These are phyloP conservation scores for Excoecaria cochinchinensis DNA, from an alignment of 345 rosid species.

Conservation along the genomic window DNA sequence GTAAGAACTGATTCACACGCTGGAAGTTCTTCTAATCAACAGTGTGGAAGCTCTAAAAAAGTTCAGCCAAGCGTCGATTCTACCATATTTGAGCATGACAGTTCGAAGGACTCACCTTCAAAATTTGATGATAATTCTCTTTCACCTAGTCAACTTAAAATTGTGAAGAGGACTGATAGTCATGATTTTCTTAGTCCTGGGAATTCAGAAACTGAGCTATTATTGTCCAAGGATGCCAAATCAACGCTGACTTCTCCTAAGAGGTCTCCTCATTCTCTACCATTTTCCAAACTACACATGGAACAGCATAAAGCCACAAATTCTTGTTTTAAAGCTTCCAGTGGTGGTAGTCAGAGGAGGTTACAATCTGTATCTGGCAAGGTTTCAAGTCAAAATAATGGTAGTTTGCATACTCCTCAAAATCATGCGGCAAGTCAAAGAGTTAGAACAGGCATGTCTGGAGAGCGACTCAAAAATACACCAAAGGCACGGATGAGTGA, in stretches of 20 bases:
- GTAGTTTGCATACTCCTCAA: constrained; percentile 40
- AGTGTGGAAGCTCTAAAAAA: constrained; percentile 26
- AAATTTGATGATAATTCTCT: constrained; percentile 31
- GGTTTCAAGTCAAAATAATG: constrained; percentile 37
- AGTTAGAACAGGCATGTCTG: constrained; percentile 42
- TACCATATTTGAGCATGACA: constrained; percentile 30
- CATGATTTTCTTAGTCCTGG: constrained; percentile 33
- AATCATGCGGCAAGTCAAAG: constrained; percentile 46
- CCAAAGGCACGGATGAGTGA: constrained; percentile 48
- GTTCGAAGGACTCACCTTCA: constrained; percentile 32
- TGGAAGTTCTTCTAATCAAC: constrained; percentile 13
- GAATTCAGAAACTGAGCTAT: constrained; percentile 39
- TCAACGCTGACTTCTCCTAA: constrained; percentile 46
- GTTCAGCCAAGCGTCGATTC: constrained; percentile 35
- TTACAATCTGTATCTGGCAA: constrained; percentile 42
- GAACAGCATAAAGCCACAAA: constrained; percentile 47
- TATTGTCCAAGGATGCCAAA: constrained; percentile 41
- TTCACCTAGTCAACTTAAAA: constrained; percentile 31
- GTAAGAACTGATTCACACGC: constrained; percentile 31
- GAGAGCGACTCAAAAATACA: constrained; percentile 47
- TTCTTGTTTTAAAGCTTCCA: constrained; percentile 42
- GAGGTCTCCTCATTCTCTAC: constrained; percentile 41
- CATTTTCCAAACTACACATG: constrained; percentile 26
- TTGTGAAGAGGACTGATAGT: constrained; percentile 32
- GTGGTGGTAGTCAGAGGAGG: constrained; percentile 41